Base-by-base conservation (phyloP, 2,329 filamentous ascomycete species). In the Calonectria pseudoturangicola region DNA sequence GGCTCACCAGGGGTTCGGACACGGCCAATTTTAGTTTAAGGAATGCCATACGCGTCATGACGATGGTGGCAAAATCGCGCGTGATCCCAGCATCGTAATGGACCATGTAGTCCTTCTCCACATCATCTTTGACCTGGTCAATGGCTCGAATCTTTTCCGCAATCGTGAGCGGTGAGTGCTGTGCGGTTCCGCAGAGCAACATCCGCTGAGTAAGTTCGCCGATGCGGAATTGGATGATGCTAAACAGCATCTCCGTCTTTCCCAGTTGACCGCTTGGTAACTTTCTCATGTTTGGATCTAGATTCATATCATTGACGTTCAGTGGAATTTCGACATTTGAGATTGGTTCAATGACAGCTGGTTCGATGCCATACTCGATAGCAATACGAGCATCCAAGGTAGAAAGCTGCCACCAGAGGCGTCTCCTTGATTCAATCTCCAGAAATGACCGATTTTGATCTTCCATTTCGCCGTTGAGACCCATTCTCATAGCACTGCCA, bases 401-500 rank as follows among this genome's bases (percentile, higher is more conserved):
- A 74, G 85, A 87, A 5, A 90, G 84, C 67, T 88, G 86, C 87
- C 88, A 90, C 88, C 88, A 90, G 8, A 90, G 80, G 25, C 88
- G 82, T 47, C 88, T 85, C 2, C 88, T 84, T 80, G 89, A 87
- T 76, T 90, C 89, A 16, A 87, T 84, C 66, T 90, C 87, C 70
- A 90, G 88, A 0, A 88, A 85, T 3, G 85, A 7, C 89, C 83
- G 30, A 82, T 83, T 74, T 87, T 90, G 86, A 30, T 83, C 28
- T 25, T 72, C 33, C 3, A 71, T 73, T 21, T 80, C 76, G 4
- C 73, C 66, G 56, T 81, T 75, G 10, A 82, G 72, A 12, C 79
- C 77, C 15, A 82, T 74, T 27, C 62, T 71, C 67, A 70, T 69
- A 3, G 71, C 74, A 27, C 68, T 73, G 16, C 74, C 69, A 50